These are phyloP conservation scores for Sistotremastrum niveocremeum DNA, from an alignment of 768 basidiomycete species.

Conservation along the genomic window DNA sequence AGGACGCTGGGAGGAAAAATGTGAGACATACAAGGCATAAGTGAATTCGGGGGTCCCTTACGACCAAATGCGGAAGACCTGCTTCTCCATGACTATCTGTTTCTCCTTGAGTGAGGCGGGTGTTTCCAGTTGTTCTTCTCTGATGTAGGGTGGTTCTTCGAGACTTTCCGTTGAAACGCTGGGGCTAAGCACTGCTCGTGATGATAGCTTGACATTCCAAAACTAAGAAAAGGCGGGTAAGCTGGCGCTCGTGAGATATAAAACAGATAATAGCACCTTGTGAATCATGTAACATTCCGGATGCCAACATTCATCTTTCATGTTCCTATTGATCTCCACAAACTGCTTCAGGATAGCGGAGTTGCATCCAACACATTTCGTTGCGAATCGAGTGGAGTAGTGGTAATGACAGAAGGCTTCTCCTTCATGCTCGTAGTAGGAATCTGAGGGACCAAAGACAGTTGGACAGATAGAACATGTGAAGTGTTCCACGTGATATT, in stretches of 20 bases:
- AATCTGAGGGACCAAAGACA: conserved; percentile 94
- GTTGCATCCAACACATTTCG: conserved; percentile 37
- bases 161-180: conserved; percentile 31
- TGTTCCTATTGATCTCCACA: conserved; percentile 40
- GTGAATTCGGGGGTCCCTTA: conserved; percentile 27
- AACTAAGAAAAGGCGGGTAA: conserved; percentile 38
- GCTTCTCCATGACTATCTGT: conserved; percentile 89
- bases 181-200: background rate
- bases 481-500: conserved; percentile 99
- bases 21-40: conserved; percentile 6
- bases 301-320: conserved; percentile 39
- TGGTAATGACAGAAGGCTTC: conserved; percentile 88
- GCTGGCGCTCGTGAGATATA: too few relatives aligned
- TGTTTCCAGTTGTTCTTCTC: conserved; percentile 74
- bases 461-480: conserved; percentile 95
- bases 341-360: conserved; percentile 41
- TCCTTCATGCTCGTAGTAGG: conserved; percentile 98
- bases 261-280: conserved; percentile 18
- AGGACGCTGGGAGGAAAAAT: conserved; percentile 45
- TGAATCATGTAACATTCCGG: conserved; percentile 43
- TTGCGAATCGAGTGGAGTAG: conserved; percentile 37
- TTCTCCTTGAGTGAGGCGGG: conserved; percentile 72
- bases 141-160: conserved; percentile 40
- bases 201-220: conserved; percentile 88
- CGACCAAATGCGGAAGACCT: conserved; percentile 99